phyloP scores from a whole-genome alignment of 2,329 filamentous ascomycete species.

The Laburnicola sp. region DNA sequence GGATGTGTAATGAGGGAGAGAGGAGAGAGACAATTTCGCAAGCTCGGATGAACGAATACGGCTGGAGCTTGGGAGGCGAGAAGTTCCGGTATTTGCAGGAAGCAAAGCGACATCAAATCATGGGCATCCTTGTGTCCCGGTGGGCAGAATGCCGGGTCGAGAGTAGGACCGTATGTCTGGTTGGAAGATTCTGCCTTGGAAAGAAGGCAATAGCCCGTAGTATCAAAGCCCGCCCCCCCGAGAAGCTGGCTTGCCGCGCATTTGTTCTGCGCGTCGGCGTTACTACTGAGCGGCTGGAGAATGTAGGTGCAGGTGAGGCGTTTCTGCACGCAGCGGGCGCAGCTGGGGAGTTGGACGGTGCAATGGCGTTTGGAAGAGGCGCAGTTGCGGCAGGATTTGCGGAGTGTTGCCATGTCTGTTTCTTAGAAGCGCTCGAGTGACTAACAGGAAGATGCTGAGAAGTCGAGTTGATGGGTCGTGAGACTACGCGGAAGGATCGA shows the following conservation, averaged over 20 bases:
- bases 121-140: neutral
- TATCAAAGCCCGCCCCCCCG: neutral
- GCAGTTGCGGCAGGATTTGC: too few species aligned
- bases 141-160: constrained; percentile 1
- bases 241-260: neutral
- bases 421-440: too few species aligned
- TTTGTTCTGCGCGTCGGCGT: neutral
- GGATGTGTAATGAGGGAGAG: neutral
- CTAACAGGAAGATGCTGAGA: too few species aligned
- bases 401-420: neutral
- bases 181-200: neutral
- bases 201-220: neutral
- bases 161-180: neutral
- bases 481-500: too few species aligned
- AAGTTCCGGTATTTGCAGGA: neutral
- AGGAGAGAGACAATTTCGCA: neutral
- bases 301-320: too few species aligned
- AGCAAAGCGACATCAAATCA: neutral
- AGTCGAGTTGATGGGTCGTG: too few species aligned
- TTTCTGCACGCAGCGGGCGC: neutral
- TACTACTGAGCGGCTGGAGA: too few species aligned
- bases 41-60: constrained; percentile 6
- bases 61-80: constrained; percentile 1
- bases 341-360: neutral
- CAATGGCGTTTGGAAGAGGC: too few species aligned